Conservation (phyloP, 306 rosid genomes). For the Sesbania bispinosa region DNA sequence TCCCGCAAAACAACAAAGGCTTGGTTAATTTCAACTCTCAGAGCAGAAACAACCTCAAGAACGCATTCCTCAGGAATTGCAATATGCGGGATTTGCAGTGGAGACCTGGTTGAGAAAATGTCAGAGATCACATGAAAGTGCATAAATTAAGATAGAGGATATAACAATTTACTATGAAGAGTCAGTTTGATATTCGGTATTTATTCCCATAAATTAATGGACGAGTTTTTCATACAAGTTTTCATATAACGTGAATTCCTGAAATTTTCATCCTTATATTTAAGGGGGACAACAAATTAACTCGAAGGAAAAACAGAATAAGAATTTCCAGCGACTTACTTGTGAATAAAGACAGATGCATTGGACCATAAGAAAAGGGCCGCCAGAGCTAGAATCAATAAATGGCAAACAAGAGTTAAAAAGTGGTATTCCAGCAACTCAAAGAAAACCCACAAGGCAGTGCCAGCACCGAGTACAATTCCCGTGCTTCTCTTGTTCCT, state of each 20-base stretch:
- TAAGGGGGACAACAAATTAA: too few species aligned
- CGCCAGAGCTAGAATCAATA: slow-evolving; percentile 46
- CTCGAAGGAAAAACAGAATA: background rate
- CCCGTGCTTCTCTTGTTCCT: slow-evolving; percentile 69
- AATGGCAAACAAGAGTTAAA: too few species aligned
- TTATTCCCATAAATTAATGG: too few species aligned
- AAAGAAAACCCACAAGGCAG: background rate
- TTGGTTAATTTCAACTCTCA: slow-evolving; percentile 54
- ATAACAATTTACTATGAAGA: background rate
- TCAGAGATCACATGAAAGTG: slow-evolving; percentile 16
- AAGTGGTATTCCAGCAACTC: too few species aligned
- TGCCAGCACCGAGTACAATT: background rate
- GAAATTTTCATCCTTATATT: background rate
- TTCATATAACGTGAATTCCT: background rate
- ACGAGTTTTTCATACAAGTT: background rate
- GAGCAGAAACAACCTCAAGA: slow-evolving; percentile 43
- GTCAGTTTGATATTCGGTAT: background rate
- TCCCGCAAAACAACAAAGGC: slow-evolving; percentile 46
- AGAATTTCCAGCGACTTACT: slow-evolving; percentile 41
- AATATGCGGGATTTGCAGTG: slow-evolving; percentile 60
- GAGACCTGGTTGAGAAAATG: slow-evolving; percentile 45
- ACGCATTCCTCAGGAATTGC: slow-evolving; percentile 47
- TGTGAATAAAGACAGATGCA: slow-evolving; percentile 66
- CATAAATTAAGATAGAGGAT: background rate
- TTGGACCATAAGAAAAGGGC: slow-evolving; percentile 68